Percentiles rank a stretch among this genome's conserved stretches.
Evolutionary conservation across 192 early-diverging fungal species (phyloP).

Genomic region (Entomortierella beljakovae): DNA sequence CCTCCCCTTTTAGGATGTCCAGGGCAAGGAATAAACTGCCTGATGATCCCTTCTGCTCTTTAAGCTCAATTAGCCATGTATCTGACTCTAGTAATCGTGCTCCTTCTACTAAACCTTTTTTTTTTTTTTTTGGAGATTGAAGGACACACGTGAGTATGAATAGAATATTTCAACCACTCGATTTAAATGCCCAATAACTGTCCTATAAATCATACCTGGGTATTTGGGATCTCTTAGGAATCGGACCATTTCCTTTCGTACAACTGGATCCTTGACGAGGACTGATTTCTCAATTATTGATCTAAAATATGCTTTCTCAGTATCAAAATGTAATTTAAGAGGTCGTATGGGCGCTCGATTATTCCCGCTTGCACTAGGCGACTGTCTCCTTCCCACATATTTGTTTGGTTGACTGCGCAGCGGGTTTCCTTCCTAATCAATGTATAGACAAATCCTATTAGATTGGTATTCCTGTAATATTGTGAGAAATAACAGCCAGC

Average conservation of each 20-base stretch:
- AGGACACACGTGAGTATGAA: neutral
- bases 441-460: neutral
- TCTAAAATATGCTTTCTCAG: conserved; percentile 22
- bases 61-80: conserved; percentile 42
- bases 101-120: conserved; percentile 8
- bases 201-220: conserved; percentile 22
- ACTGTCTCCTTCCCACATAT: conserved; percentile 6
- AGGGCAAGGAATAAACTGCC: conserved; percentile 40
- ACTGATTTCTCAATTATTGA: conserved; percentile 30
- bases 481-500: neutral
- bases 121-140: neutral
- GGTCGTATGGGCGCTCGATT: neutral
- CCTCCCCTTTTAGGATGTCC: conserved; percentile 23
- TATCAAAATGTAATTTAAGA: conserved; percentile 11
- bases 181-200: neutral
- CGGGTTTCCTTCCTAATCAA: neutral
- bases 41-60: conserved; percentile 9
- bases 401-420: conserved; percentile 9
- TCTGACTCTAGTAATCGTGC: conserved; percentile 20
- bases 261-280: conserved; percentile 14
- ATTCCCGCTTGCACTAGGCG: neutral
- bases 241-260: conserved; percentile 10
- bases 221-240: conserved; percentile 26
- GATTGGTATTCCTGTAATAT: neutral
- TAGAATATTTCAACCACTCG: neutral